A percentile compares a stretch with the other conserved stretches of the same genome.
phyloP scores from a whole-genome alignment of 805 yeast genomes.

The Saturnispora sekii region DNA sequence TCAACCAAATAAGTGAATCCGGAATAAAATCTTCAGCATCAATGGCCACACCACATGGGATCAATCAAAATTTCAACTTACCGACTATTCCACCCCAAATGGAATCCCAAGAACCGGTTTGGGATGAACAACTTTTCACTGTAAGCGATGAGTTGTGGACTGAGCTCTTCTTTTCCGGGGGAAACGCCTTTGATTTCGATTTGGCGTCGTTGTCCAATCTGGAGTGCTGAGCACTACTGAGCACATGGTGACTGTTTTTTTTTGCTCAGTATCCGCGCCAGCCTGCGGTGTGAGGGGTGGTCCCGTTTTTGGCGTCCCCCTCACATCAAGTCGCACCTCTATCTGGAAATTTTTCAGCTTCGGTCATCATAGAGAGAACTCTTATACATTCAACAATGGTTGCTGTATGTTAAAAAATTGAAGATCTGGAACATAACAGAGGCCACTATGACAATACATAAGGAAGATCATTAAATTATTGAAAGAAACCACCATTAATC shows the following conservation, averaged over 20 bases:
- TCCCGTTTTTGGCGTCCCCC: background rate
- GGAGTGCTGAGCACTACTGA: too few species aligned
- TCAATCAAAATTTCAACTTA: background rate
- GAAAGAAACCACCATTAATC: background rate
- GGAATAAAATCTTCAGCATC: background rate
- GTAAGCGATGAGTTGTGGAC: conserved; percentile 68
- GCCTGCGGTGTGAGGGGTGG: conserved; percentile 12
- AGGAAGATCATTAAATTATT: background rate
- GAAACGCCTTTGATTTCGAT: conserved; percentile 2
- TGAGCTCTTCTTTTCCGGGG: conserved; percentile 32
- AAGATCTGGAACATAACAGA: background rate
- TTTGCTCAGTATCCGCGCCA: background rate
- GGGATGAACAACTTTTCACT: conserved; percentile 34
- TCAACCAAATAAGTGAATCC: background rate
- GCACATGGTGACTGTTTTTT: conserved; percentile 14
- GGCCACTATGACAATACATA: background rate
- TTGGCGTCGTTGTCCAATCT: too few species aligned
- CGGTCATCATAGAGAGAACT: background rate
- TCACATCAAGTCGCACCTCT: background rate
- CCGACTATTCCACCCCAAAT: too few species aligned
- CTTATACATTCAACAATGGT: conserved; percentile 19
- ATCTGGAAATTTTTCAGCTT: conserved; percentile 3
- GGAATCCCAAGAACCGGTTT: too few species aligned
- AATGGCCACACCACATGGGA: background rate
- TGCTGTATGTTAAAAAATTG: conserved; percentile 20